Conservation (phyloP, 441 rosid genomes). For the Macaranga tanarius region DNA sequence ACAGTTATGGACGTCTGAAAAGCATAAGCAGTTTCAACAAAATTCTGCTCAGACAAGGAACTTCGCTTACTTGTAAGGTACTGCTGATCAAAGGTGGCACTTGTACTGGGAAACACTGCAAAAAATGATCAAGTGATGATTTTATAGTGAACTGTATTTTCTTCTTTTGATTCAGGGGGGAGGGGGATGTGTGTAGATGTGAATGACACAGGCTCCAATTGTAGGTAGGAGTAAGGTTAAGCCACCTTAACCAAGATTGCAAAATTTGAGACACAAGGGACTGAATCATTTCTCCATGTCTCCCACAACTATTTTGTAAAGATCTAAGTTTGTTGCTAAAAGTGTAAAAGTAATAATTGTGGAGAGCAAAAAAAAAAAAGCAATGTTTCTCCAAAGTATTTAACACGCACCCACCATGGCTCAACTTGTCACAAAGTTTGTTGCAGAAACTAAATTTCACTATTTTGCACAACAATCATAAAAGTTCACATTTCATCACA, state of each 20-base stretch:
- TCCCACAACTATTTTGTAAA: no score
- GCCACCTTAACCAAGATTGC: neutral
- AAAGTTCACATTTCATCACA: neutral
- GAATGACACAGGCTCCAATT: neutral
- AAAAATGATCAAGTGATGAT: neutral
- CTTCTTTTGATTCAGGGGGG: no score
- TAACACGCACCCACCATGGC: no score
- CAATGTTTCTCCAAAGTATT: no score
- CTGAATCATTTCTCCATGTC: no score
- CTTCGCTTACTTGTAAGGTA: slow-evolving; percentile 67
- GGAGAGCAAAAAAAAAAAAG: no score
- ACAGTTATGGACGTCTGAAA: slow-evolving; percentile 14
- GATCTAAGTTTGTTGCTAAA: no score
- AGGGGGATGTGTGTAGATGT: neutral
- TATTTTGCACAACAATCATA: neutral
- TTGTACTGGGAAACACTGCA: slow-evolving; percentile 86
- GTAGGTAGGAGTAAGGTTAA: neutral
- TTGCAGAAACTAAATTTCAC: neutral
- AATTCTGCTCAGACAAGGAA: slow-evolving; percentile 18
- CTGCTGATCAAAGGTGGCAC: slow-evolving; percentile 84
- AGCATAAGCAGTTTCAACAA: neutral
- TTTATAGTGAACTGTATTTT: neutral
- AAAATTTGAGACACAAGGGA: no score
- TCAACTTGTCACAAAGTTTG: no score
- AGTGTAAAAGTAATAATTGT: no score